phyloP scores from a whole-genome alignment of 1,284 basidiomycete species.

The Lentinus polychrous region DNA sequence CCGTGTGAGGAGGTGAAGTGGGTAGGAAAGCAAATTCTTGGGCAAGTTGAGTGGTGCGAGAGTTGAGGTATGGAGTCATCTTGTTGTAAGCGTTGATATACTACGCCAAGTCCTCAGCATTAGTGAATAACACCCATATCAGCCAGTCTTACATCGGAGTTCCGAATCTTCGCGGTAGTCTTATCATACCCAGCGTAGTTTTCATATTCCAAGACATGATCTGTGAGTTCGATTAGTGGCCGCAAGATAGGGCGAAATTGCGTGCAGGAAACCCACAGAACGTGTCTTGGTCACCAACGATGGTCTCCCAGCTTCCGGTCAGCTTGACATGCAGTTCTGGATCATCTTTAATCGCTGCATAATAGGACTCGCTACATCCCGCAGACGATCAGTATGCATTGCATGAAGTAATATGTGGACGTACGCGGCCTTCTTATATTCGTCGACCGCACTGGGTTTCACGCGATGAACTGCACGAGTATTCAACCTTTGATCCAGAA shows the following conservation, averaged over 20 bases:
- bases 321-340: slow-evolving; percentile 74
- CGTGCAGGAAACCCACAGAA: slow-evolving; percentile 42
- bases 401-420: slow-evolving; percentile 24
- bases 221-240: slow-evolving; percentile 24
- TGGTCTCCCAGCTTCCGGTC: slow-evolving; percentile 86
- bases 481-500: slow-evolving; percentile 1
- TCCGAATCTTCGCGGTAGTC: slow-evolving; percentile 50
- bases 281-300: slow-evolving; percentile 83
- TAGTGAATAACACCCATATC: not conserved
- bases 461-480: slow-evolving; percentile 66
- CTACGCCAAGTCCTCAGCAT: slow-evolving; percentile 28
- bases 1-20: slow-evolving; percentile 75
- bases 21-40: slow-evolving; percentile 95
- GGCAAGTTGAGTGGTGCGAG: slow-evolving; percentile 71
- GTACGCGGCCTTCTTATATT: slow-evolving; percentile 84
- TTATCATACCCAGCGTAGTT: slow-evolving; percentile 83
- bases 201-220: slow-evolving; percentile 84
- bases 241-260: not conserved
- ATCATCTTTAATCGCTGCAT: slow-evolving; percentile 69
- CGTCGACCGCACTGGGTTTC: slow-evolving; percentile 69
- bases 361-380: slow-evolving; percentile 65
- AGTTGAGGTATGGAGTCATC: slow-evolving; percentile 68
- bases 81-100: slow-evolving; percentile 55
- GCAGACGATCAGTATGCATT: not conserved
- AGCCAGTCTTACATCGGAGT: slow-evolving; percentile 44